Evolutionary conservation across 2,329 filamentous ascomycete genomes (phyloP).

Genomic region (Aspergillus intermedius): DNA sequence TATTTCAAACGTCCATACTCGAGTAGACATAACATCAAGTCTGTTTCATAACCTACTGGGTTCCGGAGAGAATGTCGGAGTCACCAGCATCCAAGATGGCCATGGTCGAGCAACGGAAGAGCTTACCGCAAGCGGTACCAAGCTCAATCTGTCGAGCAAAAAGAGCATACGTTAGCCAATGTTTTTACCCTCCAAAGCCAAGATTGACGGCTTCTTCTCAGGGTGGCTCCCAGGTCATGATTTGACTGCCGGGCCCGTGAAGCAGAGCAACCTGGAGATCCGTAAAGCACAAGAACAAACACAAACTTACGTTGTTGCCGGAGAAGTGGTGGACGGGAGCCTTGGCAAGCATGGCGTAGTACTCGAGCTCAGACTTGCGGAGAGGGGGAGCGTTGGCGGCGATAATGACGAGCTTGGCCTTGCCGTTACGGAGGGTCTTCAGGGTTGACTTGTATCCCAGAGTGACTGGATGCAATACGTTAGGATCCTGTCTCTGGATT

Average conservation of each 20-base stretch:
- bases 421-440: conserved; percentile 87
- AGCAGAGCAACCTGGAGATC: conserved; percentile 75
- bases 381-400: conserved; percentile 95
- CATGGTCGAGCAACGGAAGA: conserved; percentile 98
- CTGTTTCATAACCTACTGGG: conserved; percentile 17
- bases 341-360: conserved; percentile 87
- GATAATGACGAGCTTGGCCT: conserved; percentile 98
- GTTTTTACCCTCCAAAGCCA: conserved; percentile 18
- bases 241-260: conserved; percentile 98
- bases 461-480: conserved; percentile 52
- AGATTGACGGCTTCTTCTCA: conserved; percentile 74
- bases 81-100: conserved; percentile 94
- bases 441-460: conserved; percentile 85
- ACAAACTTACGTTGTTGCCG: conserved; percentile 90
- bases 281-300: not conserved
- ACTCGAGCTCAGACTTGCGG: conserved; percentile 95
- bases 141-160: conserved; percentile 74
- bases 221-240: conserved; percentile 67
- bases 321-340: conserved; percentile 94
- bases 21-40: conserved; percentile 15
- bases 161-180: conserved; percentile 47
- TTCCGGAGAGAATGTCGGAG: conserved; percentile 78
- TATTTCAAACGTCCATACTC: conserved; percentile 7
- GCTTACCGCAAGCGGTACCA: conserved; percentile 96
- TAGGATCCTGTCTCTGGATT: conserved; percentile 2